These are phyloP conservation scores for Ceratocystis papillata DNA, from an alignment of 2,329 filamentous ascomycete genomes.

Conservation along the genomic window DNA sequence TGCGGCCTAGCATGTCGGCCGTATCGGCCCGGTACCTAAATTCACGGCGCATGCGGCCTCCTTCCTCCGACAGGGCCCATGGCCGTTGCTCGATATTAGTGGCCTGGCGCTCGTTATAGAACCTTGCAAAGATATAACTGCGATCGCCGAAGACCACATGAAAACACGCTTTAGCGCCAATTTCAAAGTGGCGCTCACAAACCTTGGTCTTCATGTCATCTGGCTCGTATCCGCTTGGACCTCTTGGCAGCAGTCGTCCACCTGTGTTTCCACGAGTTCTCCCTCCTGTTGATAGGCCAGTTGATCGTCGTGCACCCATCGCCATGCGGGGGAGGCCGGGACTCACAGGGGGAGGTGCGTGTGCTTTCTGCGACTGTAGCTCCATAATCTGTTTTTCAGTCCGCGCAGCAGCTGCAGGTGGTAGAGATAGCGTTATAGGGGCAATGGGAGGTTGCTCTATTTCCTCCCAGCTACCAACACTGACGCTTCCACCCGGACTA, in stretches of 20 bases:
- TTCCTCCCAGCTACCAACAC: conserved; percentile 50
- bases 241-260: conserved; percentile 49
- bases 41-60: conserved; percentile 60
- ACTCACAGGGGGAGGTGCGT: conserved; percentile 22
- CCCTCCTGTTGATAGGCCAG: conserved; percentile 29
- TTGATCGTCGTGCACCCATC: conserved; percentile 4
- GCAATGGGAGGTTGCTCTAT: conserved; percentile 34
- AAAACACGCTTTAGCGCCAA: conserved; percentile 88
- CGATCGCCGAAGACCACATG: conserved; percentile 95
- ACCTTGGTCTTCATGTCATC: conserved; percentile 66
- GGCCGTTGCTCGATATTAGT: conserved; percentile 75
- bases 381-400: conserved; percentile 18
- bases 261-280: conserved; percentile 31
- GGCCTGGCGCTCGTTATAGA: conserved; percentile 74
- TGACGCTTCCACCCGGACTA: conserved; percentile 37
- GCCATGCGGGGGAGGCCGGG: conserved; percentile 25
- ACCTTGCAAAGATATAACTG: conserved; percentile 81
- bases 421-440: conserved; percentile 46
- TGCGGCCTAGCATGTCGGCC: conserved; percentile 52
- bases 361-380: conserved; percentile 24
- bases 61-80: conserved; percentile 53
- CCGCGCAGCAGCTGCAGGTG: conserved; percentile 36
- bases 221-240: conserved; percentile 74
- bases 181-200: conserved; percentile 72
- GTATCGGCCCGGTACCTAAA: conserved; percentile 70